A percentile compares a stretch with the other conserved stretches of the same genome.
phyloP scores from a whole-genome alignment of 495 filamentous ascomycete genomes.

The Aspergillus cavernicola region DNA sequence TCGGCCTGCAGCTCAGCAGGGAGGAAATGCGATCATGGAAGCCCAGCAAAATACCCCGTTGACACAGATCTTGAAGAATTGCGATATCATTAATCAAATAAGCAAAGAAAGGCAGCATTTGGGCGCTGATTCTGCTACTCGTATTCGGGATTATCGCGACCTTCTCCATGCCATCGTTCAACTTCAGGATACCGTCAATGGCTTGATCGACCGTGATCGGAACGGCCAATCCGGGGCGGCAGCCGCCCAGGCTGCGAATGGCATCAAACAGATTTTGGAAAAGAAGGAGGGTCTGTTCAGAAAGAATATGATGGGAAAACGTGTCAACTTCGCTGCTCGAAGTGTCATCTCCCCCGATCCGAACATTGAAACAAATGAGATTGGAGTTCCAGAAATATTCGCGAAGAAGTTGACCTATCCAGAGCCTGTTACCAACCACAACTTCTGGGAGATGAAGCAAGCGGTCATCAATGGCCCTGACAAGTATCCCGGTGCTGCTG shows the following conservation, averaged over 20 bases:
- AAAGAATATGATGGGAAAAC: constrained; percentile 99
- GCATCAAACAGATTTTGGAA: constrained; percentile 96
- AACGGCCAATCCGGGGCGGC: constrained; percentile 75
- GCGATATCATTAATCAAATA: constrained; percentile 68
- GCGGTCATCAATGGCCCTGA: constrained; percentile 94
- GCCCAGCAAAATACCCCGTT: constrained; percentile 80
- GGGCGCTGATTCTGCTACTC: constrained; percentile 35
- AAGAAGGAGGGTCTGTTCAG: constrained; percentile 98
- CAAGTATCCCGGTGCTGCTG: constrained; percentile 89
- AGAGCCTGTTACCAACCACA: constrained; percentile 94
- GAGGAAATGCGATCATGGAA: constrained; percentile 75
- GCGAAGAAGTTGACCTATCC: constrained; percentile 95
- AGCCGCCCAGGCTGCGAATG: constrained; percentile 40
- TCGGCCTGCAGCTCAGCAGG: constrained; percentile 80
- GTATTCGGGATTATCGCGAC: constrained; percentile 54
- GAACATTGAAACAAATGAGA: constrained; percentile 98
- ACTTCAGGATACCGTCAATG: constrained; percentile 87
- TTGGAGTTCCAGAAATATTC: constrained; percentile 96
- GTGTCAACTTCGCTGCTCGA: constrained; percentile 96
- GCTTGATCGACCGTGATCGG: constrained; percentile 80
- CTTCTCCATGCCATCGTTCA: constrained; percentile 69
- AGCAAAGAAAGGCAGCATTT: constrained; percentile 63
- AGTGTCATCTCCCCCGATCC: constrained; percentile 98
- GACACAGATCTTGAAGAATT: constrained; percentile 70
- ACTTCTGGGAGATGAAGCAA: constrained; percentile 90